phyloP scores from a whole-genome alignment of 495 filamentous ascomycete genomes.

The Tuber indicum region DNA sequence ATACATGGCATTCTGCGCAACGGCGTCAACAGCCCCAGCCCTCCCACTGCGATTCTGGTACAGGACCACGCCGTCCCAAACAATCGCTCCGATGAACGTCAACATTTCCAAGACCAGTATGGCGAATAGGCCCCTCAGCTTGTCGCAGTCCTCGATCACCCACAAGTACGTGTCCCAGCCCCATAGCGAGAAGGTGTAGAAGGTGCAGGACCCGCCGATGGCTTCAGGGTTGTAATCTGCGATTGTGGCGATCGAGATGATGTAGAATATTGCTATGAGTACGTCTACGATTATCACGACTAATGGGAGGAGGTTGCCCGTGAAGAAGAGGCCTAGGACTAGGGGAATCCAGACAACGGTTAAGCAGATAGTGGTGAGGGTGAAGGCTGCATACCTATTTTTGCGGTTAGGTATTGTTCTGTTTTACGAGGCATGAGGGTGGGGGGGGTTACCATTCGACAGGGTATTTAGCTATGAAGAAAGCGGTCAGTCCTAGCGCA shows the following conservation, averaged over 20 bases:
- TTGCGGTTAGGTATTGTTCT: neutral
- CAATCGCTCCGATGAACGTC: neutral
- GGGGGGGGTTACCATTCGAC: neutral
- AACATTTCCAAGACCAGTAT: neutral
- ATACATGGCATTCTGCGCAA: neutral
- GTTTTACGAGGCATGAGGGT: neutral
- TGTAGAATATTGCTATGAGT: neutral
- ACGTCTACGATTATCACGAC: neutral
- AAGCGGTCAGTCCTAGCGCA: neutral
- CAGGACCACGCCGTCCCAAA: neutral
- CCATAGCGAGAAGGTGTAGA: too few species aligned
- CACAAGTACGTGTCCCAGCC: too few species aligned
- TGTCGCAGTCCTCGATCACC: neutral
- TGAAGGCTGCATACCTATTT: neutral
- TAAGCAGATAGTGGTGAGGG: neutral
- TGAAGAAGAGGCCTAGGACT: neutral
- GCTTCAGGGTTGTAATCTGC: neutral
- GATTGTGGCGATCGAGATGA: neutral
- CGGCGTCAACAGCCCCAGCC: neutral
- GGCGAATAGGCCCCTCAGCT: neutral
- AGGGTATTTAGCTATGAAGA: neutral
- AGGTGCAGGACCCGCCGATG: neutral
- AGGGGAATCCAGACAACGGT: neutral
- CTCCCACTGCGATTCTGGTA: neutral
- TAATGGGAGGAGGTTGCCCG: neutral